Base-by-base conservation (phyloP, 2,329 filamentous ascomycete genomes). In the Blumeria hordei region DNA sequence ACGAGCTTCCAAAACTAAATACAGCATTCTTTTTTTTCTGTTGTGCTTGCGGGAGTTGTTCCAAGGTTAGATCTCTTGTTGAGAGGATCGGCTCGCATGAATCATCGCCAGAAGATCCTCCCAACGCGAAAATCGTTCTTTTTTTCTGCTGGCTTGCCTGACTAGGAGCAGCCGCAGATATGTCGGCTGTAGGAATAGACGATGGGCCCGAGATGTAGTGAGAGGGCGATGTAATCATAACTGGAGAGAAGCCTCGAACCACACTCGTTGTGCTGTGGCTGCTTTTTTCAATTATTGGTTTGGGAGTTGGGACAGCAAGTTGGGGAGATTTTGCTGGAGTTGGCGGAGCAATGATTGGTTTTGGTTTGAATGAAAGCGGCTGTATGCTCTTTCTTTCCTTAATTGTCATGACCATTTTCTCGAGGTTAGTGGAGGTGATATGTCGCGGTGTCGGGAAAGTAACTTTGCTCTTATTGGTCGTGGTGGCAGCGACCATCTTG, bases 391-490 rank as follows among this genome's bases (percentile, higher is more conserved):
- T 80, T 69, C 85, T 87, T 68, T 92, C 83, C 68, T 93, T 85
- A 65, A 95, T 95, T 41, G 83, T 87, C 56, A 85, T 79, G 44
- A 95, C 86, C 77, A 96, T 93, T 71, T 93, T 93, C 69, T 94
- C 87, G 34, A 96, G 75, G 62, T 92, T 85, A 64, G 86, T 77
- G 6, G 90, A 87, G n/a, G 88, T 93, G 61, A 95, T 90, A 69
- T 94, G 88, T 64, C 85, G 83, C 66, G 39, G 39, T 4, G 21
- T 28, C 21, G 21, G 21, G 21, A 4, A 28, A 28, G 21, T 28
- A 6, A 47, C 16, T 18, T 63, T 55, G 39, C 64, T 63, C 35
- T 69, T 66, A 58, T 69, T 67, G 3, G 69, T 67, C 47, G 69
- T 64, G 2, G 68, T 62, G 12, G 68, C 64, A 39, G 74, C 67